Evolutionary conservation across 805 yeast species (phyloP).

Genomic region (Starmerella riodocensis): DNA sequence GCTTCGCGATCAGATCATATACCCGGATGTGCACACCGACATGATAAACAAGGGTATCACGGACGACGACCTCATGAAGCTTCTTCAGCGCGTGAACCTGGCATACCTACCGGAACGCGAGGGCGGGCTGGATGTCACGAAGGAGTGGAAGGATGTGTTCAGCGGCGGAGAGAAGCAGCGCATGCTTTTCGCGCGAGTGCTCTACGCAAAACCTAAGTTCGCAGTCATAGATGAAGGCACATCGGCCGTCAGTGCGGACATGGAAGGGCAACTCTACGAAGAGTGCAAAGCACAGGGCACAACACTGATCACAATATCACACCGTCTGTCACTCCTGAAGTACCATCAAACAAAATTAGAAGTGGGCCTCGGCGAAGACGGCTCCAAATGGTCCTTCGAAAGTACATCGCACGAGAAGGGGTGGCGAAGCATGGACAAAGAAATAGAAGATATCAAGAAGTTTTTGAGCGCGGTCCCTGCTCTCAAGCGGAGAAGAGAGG

Average conservation of each 20-base stretch:
- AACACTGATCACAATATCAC: slow-evolving; percentile 70
- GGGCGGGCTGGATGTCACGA: slow-evolving; percentile 35
- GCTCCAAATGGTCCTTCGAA: slow-evolving; percentile 42
- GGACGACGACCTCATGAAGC: slow-evolving; percentile 55
- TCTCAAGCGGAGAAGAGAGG: slow-evolving; percentile 47
- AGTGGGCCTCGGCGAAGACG: slow-evolving; percentile 41
- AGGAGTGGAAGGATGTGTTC: slow-evolving; percentile 80
- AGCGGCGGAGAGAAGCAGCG: slow-evolving; percentile 96
- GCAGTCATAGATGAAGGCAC: slow-evolving; percentile 89
- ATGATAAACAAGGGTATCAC: slow-evolving; percentile 59
- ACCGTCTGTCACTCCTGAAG: slow-evolving; percentile 69
- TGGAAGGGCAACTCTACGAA: slow-evolving; percentile 77
- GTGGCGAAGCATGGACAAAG: slow-evolving; percentile 56
- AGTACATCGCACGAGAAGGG: slow-evolving; percentile 55
- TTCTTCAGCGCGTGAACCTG: slow-evolving; percentile 61
- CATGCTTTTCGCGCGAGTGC: slow-evolving; percentile 69
- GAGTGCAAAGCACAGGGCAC: slow-evolving; percentile 53
- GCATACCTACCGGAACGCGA: slow-evolving; percentile 65
- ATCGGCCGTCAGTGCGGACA: slow-evolving; percentile 78
- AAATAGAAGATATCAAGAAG: slow-evolving; percentile 50
- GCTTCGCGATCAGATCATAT: slow-evolving; percentile 79
- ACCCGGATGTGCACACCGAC: slow-evolving; percentile 66
- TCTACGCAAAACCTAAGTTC: slow-evolving; percentile 68
- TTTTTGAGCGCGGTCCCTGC: slow-evolving; percentile 46
- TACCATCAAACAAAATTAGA: slow-evolving; percentile 70